Conservation (phyloP, 2,329 filamentous ascomycete species). For the Fusarium sp. region DNA sequence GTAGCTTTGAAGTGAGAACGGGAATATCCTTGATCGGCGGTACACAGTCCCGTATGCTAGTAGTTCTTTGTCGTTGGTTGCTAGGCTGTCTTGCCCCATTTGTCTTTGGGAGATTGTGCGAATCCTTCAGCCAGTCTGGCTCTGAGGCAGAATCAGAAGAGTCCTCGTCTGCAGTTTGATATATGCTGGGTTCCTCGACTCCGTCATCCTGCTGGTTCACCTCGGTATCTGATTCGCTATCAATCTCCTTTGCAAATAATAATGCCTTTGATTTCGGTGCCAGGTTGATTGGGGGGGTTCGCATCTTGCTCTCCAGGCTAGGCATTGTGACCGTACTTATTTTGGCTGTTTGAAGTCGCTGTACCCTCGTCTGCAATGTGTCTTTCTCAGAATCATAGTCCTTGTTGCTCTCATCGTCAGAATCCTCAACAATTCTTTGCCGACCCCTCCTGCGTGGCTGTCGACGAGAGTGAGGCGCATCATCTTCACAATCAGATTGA, state of each 20-base stretch:
- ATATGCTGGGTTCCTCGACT: slow-evolving; percentile 40
- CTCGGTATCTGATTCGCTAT: slow-evolving; percentile 18
- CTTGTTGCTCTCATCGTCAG: slow-evolving; percentile 28
- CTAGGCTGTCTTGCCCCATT: slow-evolving; percentile 4
- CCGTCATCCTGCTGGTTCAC: slow-evolving; percentile 7
- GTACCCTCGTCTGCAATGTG: slow-evolving; percentile 35
- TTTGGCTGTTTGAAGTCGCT: slow-evolving; percentile 27
- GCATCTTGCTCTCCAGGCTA: background rate
- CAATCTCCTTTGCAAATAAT: slow-evolving; percentile 19
- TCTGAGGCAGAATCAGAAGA: slow-evolving; percentile 34
- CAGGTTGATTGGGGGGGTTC: background rate
- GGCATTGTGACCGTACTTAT: background rate
- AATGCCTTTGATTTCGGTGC: slow-evolving; percentile 18
- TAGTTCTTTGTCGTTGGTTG: background rate
- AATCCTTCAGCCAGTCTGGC: slow-evolving; percentile 28
- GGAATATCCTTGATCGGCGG: slow-evolving; percentile 13
- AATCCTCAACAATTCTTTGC: slow-evolving; percentile 28
- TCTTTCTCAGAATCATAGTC: slow-evolving; percentile 23
- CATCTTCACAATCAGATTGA: slow-evolving; percentile 20
- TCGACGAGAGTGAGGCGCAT: slow-evolving; percentile 5
- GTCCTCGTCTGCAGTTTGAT: slow-evolving; percentile 38
- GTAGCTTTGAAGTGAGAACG: slow-evolving; percentile 1
- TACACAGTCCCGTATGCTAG: background rate
- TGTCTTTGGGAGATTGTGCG: slow-evolving; percentile 9
- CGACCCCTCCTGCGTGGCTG: slow-evolving; percentile 20